These are phyloP conservation scores for Lachnellula subtilissima DNA, from an alignment of 2,329 filamentous ascomycete genomes.

Conservation along the genomic window DNA sequence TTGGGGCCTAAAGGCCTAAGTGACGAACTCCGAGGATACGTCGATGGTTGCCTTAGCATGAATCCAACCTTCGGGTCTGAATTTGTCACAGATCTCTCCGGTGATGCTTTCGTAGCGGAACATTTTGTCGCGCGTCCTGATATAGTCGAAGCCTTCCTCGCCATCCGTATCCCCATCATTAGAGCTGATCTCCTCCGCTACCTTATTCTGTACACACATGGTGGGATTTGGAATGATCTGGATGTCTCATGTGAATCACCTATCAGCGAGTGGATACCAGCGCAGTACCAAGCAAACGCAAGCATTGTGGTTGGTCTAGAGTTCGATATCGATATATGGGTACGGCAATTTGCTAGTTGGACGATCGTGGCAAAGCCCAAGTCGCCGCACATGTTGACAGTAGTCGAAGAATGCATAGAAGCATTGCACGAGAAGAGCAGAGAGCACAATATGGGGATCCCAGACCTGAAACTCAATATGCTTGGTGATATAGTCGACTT, in stretches of 20 bases:
- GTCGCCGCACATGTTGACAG: constrained; percentile 24
- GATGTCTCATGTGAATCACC: constrained; percentile 35
- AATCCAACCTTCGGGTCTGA: constrained; percentile 26
- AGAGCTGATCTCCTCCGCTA: constrained; percentile 41
- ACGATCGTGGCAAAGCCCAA: constrained; percentile 29
- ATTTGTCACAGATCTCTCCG: constrained; percentile 26
- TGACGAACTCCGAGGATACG: constrained; percentile 28
- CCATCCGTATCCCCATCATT: constrained; percentile 35
- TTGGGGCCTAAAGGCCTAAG: constrained; percentile 33
- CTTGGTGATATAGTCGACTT: constrained; percentile 30
- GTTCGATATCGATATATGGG: constrained; percentile 27
- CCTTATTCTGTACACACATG: constrained; percentile 36
- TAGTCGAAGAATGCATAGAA: constrained; percentile 29
- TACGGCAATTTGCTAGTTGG: constrained; percentile 27
- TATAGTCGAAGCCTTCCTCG: constrained; percentile 34
- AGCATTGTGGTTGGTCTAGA: constrained; percentile 37
- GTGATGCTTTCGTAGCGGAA: constrained; percentile 29
- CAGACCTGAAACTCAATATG: constrained; percentile 20
- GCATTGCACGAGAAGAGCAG: constrained; percentile 12
- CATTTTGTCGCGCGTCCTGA: constrained; percentile 34
- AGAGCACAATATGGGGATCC: constrained; percentile 16
- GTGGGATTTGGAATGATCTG: constrained; percentile 40
- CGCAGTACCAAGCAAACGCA: constrained; percentile 26
- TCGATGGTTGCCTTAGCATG: constrained; percentile 27
- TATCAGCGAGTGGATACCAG: constrained; percentile 35